phyloP scores from a whole-genome alignment of 148 eudicot species.

The Linanthus parryae region DNA sequence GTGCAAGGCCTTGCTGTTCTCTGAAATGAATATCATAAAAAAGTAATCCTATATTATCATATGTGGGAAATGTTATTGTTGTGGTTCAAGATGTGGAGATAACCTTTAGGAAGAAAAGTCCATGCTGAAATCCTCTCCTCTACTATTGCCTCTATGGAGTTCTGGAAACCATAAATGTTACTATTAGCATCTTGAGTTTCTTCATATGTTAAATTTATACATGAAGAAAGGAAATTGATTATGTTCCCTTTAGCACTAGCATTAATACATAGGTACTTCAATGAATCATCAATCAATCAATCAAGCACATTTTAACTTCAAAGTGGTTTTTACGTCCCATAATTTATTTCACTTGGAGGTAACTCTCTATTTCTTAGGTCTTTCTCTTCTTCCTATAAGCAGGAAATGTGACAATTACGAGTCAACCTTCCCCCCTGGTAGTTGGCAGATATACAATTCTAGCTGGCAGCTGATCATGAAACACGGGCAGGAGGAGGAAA shows the following conservation, averaged over 20 bases:
- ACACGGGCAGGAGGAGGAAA: not conserved
- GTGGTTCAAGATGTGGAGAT: constrained; percentile 1
- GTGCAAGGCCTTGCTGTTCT: constrained; percentile 49
- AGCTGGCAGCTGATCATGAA: too few species aligned
- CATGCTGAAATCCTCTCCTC: constrained; percentile 86
- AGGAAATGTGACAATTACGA: not conserved
- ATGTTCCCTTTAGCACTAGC: too few species aligned
- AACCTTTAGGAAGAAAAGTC: constrained; percentile 90
- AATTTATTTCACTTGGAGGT: not conserved
- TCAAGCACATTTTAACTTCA: not conserved
- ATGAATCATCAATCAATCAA: not conserved
- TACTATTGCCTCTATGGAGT: too few species aligned
- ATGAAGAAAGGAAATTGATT: not conserved
- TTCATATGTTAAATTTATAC: not conserved
- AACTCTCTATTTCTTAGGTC: too few species aligned
- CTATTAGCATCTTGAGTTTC: not conserved
- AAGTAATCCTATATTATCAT: too few species aligned
- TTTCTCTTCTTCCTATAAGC: not conserved
- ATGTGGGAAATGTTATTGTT: too few species aligned
- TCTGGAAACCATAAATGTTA: too few species aligned
- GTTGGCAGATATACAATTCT: not conserved
- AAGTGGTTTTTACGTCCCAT: not conserved
- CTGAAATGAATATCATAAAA: too few species aligned
- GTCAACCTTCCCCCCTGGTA: not conserved
- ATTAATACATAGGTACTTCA: not conserved